A percentile compares a stretch with the other conserved stretches of the same genome.
Conservation (phyloP, 2,329 filamentous ascomycete species). For the Ascochyta fabae region DNA sequence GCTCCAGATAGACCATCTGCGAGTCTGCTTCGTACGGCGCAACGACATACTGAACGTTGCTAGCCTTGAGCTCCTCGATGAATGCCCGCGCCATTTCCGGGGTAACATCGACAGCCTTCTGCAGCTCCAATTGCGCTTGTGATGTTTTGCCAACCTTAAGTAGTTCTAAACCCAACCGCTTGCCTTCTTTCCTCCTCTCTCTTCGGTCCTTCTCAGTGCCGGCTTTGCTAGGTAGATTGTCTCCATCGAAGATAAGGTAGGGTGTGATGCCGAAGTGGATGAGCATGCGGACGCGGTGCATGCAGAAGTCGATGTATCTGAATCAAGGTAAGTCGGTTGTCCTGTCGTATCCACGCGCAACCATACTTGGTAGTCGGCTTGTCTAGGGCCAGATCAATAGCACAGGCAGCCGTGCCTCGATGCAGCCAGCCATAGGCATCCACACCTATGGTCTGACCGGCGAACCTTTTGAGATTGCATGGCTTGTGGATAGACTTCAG, state of each 20-base stretch:
- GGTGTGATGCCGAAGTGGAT: conserved; percentile 92
- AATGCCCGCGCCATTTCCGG: conserved; percentile 92
- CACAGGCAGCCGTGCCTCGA: conserved; percentile 87
- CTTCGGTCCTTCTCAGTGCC: conserved; percentile 80
- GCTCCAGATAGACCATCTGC: conserved; percentile 94
- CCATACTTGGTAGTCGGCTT: conserved; percentile 85
- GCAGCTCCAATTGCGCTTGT: conserved; percentile 83
- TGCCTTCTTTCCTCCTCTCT: conserved; percentile 78
- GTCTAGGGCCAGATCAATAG: conserved; percentile 85
- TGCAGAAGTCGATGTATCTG: conserved; percentile 87
- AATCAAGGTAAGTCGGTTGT: conserved; percentile 18
- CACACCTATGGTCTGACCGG: conserved; percentile 87
- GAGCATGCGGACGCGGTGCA: conserved; percentile 92
- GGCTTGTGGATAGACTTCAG: conserved; percentile 96
- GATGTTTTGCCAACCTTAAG: conserved; percentile 80
- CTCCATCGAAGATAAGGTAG: conserved; percentile 95
- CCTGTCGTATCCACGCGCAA: conserved; percentile 9
- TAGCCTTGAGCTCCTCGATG: conserved; percentile 87
- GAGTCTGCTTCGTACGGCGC: conserved; percentile 97
- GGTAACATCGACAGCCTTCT: conserved; percentile 95
- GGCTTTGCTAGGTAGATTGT: conserved; percentile 92
- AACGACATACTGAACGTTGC: conserved; percentile 84
- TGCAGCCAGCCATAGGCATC: conserved; percentile 99
- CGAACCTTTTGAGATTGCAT: conserved; percentile 83
- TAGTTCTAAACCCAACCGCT: conserved; percentile 76